phyloP scores from a whole-genome alignment of 257 asterid species.

The Marsdenia floribunda region DNA sequence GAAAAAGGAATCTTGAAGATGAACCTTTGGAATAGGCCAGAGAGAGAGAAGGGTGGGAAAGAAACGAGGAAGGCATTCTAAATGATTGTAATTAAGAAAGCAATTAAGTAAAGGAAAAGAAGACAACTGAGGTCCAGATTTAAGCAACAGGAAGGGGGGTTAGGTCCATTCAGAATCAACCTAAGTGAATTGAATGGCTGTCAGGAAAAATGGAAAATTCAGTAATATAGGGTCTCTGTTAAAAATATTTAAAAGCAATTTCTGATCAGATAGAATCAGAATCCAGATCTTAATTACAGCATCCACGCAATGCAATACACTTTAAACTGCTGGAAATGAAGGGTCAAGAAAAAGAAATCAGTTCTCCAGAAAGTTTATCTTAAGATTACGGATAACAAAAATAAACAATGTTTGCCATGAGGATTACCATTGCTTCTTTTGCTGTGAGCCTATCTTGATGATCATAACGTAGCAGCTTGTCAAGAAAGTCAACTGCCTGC shows the following conservation, averaged over 20 bases:
- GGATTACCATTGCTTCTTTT: constrained; percentile 35
- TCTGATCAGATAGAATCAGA: neutral
- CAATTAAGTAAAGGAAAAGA: too few species aligned
- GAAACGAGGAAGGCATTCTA: neutral
- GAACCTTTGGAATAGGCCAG: neutral
- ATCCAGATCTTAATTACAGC: neutral
- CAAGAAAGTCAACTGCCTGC: constrained; percentile 43
- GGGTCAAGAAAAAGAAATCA: neutral
- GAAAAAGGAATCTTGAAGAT: neutral
- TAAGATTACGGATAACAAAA: neutral
- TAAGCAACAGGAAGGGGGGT: neutral
- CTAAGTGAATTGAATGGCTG: neutral
- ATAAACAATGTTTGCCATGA: neutral
- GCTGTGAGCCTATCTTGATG: constrained; percentile 43
- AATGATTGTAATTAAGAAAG: neutral
- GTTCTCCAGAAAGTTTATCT: neutral
- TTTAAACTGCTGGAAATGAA: neutral
- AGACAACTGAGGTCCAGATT: neutral
- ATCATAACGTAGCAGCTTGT: constrained; percentile 40
- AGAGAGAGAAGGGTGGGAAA: neutral
- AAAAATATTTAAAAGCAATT: neutral
- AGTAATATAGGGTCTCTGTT: neutral
- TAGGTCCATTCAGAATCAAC: neutral
- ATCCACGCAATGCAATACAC: neutral
- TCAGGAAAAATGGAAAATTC: neutral